phyloP scores from a whole-genome alignment of 352 stramenopile species.

The Phytophthora multivora region DNA sequence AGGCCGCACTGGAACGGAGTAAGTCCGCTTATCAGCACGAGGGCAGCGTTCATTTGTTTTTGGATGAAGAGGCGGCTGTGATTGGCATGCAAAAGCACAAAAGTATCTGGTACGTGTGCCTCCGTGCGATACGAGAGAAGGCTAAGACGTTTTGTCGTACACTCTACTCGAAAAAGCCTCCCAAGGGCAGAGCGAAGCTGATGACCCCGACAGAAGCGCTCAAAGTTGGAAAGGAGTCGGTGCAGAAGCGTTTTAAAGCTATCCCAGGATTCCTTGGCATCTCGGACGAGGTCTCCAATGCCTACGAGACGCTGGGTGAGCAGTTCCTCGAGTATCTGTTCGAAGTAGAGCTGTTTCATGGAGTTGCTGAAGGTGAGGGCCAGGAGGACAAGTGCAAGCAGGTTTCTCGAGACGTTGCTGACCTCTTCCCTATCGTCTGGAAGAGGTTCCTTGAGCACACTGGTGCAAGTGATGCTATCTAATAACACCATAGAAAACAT shows the following conservation, averaged over 20 bases:
- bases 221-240: constrained; percentile 27
- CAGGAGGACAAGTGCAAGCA: constrained; percentile 43
- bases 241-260: constrained; percentile 58
- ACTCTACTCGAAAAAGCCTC: constrained; percentile 36
- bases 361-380: constrained; percentile 13
- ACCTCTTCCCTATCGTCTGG: constrained; percentile 80
- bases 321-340: constrained; percentile 71
- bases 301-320: constrained; percentile 57
- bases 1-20: constrained; percentile 42
- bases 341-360: constrained; percentile 39
- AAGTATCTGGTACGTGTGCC: constrained; percentile 84
- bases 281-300: constrained; percentile 35
- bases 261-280: constrained; percentile 67
- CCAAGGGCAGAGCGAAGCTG: constrained; percentile 19
- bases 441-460: constrained; percentile 64
- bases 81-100: constrained; percentile 89
- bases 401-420: constrained; percentile 41
- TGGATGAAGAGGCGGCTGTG: constrained; percentile 58
- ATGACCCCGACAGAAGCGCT: constrained; percentile 25
- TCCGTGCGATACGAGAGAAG: constrained; percentile 88
- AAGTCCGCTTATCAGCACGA: constrained; percentile 68
- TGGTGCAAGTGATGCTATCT: constrained; percentile 46
- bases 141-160: constrained; percentile 65
- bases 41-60: constrained; percentile 75
- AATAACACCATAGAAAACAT: constrained; percentile 21